Conservation (phyloP, 2,329 filamentous ascomycete species). For the Fusarium nematophilum region DNA sequence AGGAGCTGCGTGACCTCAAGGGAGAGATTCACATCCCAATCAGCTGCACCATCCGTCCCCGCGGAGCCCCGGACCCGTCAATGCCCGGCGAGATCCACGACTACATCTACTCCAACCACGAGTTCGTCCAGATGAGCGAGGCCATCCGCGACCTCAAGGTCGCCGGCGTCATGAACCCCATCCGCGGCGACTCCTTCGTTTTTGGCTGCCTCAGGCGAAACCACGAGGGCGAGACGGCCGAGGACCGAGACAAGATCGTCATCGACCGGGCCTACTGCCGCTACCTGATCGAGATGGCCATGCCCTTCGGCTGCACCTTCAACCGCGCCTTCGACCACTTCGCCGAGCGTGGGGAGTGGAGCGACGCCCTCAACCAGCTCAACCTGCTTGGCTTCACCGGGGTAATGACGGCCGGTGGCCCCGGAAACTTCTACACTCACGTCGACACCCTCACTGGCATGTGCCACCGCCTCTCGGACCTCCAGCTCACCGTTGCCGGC, state of each 20-base stretch:
- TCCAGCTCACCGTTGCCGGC: slow-evolving; percentile 65
- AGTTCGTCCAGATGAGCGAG: slow-evolving; percentile 58
- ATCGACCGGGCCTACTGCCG: slow-evolving; percentile 57
- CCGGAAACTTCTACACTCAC: slow-evolving; percentile 55
- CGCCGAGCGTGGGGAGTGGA: slow-evolving; percentile 41
- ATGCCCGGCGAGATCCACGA: slow-evolving; percentile 47
- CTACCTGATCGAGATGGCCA: slow-evolving; percentile 55
- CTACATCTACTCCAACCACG: slow-evolving; percentile 60
- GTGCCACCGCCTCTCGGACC: slow-evolving; percentile 40
- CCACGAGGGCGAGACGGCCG: not conserved
- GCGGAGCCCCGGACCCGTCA: slow-evolving; percentile 32
- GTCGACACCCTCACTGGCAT: slow-evolving; percentile 51
- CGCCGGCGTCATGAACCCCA: slow-evolving; percentile 50
- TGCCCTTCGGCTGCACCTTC: slow-evolving; percentile 60
- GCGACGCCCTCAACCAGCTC: slow-evolving; percentile 49
- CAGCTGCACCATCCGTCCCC: slow-evolving; percentile 67
- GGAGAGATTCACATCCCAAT: slow-evolving; percentile 52
- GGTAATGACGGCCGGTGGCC: slow-evolving; percentile 65
- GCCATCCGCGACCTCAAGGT: slow-evolving; percentile 53
- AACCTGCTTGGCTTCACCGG: slow-evolving; percentile 59
- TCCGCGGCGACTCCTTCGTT: slow-evolving; percentile 66
- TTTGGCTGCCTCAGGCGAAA: slow-evolving; percentile 58
- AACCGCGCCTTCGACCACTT: slow-evolving; percentile 68
- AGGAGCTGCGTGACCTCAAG: slow-evolving; percentile 51
- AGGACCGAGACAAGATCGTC: slow-evolving; percentile 20